Conservation (phyloP, 177 flowering plant species). For the Vitis hybrid region DNA sequence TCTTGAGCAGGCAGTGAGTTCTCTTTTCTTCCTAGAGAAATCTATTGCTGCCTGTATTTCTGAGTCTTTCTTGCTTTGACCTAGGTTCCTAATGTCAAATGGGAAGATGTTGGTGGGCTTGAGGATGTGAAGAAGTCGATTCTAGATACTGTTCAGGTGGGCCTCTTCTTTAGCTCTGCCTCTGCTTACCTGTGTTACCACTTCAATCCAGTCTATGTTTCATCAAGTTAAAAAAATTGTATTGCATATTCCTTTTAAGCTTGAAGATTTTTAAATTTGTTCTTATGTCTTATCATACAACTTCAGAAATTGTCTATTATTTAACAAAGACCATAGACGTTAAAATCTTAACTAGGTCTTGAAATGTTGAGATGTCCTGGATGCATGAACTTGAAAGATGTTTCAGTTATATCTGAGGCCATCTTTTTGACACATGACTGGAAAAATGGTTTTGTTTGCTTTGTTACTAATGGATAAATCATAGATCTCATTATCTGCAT, state of each 20-base stretch:
- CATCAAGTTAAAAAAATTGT: neutral
- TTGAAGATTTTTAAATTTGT: neutral
- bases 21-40: neutral
- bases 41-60: neutral
- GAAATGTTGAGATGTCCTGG: too few relatives aligned
- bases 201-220: neutral
- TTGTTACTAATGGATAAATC: too few relatives aligned
- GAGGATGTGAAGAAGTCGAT: conserved; percentile 94
- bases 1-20: neutral
- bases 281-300: neutral
- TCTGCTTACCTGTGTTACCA: neutral
- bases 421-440: too few relatives aligned
- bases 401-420: too few relatives aligned
- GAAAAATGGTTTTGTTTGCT: too few relatives aligned
- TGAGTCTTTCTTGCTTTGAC: conserved; percentile 9
- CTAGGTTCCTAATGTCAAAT: conserved; percentile 91
- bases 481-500: too few relatives aligned
- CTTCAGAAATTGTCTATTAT: neutral
- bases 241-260: neutral
- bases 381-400: too few relatives aligned
- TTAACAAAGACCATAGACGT: too few relatives aligned
- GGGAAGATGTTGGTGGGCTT: conserved; percentile 99
- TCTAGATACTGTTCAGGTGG: conserved; percentile 94
- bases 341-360: too few relatives aligned
- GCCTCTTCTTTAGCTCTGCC: neutral